phyloP scores from a whole-genome alignment of 352 stramenopile genomes.

The Phytophthora parvispora region DNA sequence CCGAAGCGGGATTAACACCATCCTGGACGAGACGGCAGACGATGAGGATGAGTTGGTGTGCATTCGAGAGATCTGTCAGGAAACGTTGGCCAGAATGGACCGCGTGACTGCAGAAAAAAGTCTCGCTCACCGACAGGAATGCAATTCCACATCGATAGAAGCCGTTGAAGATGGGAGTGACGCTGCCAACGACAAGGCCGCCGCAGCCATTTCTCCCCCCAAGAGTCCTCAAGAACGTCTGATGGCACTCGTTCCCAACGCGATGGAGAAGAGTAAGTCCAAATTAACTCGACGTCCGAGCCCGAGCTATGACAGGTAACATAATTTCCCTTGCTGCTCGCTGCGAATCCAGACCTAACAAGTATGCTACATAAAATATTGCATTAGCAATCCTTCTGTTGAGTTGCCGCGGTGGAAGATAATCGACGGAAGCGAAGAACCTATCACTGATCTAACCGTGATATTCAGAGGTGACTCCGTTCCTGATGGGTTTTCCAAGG shows the following conservation, averaged over 20 bases:
- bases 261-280: constrained; percentile 65
- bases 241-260: constrained; percentile 26
- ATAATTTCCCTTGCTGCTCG: not conserved
- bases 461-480: constrained; percentile 83
- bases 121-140: constrained; percentile 8
- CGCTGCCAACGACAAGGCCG: not conserved
- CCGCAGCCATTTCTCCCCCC: constrained; percentile 27
- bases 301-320: constrained; percentile 44
- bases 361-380: not conserved
- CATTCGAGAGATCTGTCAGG: constrained; percentile 75
- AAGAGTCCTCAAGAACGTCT: constrained; percentile 73
- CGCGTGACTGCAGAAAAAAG: constrained; percentile 17
- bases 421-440: constrained; percentile 50
- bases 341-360: not conserved
- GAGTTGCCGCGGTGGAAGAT: constrained; percentile 57
- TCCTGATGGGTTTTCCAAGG: constrained; percentile 81
- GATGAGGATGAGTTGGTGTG: constrained; percentile 59
- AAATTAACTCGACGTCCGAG: constrained; percentile 44
- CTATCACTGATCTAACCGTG: constrained; percentile 79
- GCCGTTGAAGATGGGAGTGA: constrained; percentile 2
- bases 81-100: constrained; percentile 50
- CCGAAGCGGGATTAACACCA: constrained; percentile 49
- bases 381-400: constrained; percentile 4
- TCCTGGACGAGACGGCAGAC: constrained; percentile 61
- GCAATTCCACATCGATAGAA: not conserved